Evolutionary conservation across 2,329 filamentous ascomycete genomes (phyloP), one percentile per base, ranked within the genome.

Genomic region (Scytalidium sp.): DNA sequence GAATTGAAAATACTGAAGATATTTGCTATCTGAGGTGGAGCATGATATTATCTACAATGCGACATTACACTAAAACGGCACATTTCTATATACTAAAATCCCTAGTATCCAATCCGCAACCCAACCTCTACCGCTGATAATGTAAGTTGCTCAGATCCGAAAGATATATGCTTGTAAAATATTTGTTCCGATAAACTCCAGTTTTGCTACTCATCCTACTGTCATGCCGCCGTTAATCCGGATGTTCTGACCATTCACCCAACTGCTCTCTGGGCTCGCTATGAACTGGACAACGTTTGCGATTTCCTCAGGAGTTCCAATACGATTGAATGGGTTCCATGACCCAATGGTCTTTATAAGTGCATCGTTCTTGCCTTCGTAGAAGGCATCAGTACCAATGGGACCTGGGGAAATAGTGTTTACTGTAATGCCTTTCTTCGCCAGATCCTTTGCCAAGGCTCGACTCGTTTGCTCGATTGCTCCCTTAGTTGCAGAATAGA

Each of bases 401-500:
- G 74, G 73, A 0, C 75, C 75, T 0, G 75, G 75, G 1, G 74
- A 70, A 21, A 78, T 60, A 7, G 67, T 67, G 56, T 79, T 78
- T 8, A 78, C 75, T 5, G 52, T 60, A 53, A 78, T 73, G 1
- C 68, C 68, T 49, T 69, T 71, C 1, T 60, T 55, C 3, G 64
- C 71, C 7, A 78, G 66, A 49, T 77, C 73, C 52, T 76, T 78
- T 6, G 72, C 70, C 40, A 78, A 49, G 0, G 73, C 57, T 2
- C 73, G 67, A 0, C 68, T 67, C 63, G 79, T 72, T 54, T 77
- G 72, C 58, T 79, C 74, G 40, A 80, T 68, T 2, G 75, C 72
- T 19, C 74, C 75, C 51, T 79, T 79, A 10, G 70, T 72, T 0
- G 69, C 60, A 8, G 63, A 59, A 57, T 79, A 79, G 10, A 72